phyloP scores from a whole-genome alignment of 371 early-diverging fungal species.

The Mucor circinelloides region DNA sequence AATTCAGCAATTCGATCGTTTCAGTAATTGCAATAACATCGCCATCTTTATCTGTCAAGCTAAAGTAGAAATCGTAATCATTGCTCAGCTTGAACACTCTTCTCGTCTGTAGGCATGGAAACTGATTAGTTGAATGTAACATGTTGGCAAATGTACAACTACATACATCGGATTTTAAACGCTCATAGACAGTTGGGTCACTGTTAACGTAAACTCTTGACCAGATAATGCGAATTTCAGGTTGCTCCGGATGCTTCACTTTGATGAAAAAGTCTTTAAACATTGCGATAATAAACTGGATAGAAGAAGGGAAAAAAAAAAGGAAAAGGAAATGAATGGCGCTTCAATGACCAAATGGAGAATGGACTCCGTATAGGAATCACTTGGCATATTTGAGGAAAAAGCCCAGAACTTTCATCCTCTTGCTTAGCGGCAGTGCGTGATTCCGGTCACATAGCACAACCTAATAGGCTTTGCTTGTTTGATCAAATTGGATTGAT shows the following conservation, averaged over 20 bases:
- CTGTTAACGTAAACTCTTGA: not conserved
- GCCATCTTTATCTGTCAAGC: conserved; percentile 2
- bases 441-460: not conserved
- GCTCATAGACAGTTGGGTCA: not conserved
- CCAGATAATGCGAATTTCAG: not conserved
- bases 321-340: not conserved
- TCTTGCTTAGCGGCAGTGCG: not conserved
- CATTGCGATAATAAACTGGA: not conserved
- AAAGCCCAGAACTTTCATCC: conserved; percentile 5
- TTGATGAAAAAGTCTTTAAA: conserved; percentile 3
- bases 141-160: not conserved
- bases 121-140: not conserved
- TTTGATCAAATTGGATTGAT: not conserved
- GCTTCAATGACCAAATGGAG: not conserved
- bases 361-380: not conserved
- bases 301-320: not conserved
- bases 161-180: conserved; percentile 3
- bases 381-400: conserved; percentile 1
- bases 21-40: conserved; percentile 2
- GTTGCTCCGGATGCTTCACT: not conserved
- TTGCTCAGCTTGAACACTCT: not conserved
- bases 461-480: not conserved
- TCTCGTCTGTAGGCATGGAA: not conserved
- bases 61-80: conserved; percentile 5
- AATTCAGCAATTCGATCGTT: conserved; percentile 3